Evolutionary conservation across 495 filamentous ascomycete genomes (phyloP), one percentile per base, ranked within the genome.

Genomic region (Penicillium pulvis): DNA sequence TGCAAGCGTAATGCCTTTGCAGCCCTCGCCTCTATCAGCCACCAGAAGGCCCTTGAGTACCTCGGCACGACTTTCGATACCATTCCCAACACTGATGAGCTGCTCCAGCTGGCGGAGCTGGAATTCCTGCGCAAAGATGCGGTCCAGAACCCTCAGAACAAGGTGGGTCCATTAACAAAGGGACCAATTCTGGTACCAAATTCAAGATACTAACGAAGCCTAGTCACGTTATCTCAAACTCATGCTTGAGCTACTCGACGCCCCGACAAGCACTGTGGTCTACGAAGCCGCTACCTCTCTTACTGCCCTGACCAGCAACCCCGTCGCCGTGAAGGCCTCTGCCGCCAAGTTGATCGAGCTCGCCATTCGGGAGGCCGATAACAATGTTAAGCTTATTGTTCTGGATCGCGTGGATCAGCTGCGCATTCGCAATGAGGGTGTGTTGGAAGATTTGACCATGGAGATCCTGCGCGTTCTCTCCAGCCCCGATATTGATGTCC

Each of bases 281-380:
- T 99, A 99, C 67, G 95, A 98, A 75, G 93, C 95, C 35, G 95
- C 95, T n/a, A 96, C 93, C 10, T 95, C 92, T n/a, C 79, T 98
- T 54, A 98, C 93, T 19, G 85, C 92, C 7, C 83, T 99, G 20
- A 97, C 95, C 16, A 95, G 84, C 72, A 99, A 98, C 75, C 93
- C 95, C 9, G 94, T 98, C 41, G 95, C 93, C 41, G 93, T 99
- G 46, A 99, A 98, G 73, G 95, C 95, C 42, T 93, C 95, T 16
- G 95, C 95, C 4, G 81, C 83, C 49, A 99, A 99, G 70, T 93
- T 98, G 71, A 96, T 97, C 55, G 95, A 99, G 70, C 85, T 99
- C 2, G 89, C 88, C 61, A 97, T 98, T 67, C 93, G 93, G 74
- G 94, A 97, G 73, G 89, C 94, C 4, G 94, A 98, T 69, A 98